Evolutionary conservation across 441 rosid species (phyloP).

Genomic region (Dalechampia spathulata): DNA sequence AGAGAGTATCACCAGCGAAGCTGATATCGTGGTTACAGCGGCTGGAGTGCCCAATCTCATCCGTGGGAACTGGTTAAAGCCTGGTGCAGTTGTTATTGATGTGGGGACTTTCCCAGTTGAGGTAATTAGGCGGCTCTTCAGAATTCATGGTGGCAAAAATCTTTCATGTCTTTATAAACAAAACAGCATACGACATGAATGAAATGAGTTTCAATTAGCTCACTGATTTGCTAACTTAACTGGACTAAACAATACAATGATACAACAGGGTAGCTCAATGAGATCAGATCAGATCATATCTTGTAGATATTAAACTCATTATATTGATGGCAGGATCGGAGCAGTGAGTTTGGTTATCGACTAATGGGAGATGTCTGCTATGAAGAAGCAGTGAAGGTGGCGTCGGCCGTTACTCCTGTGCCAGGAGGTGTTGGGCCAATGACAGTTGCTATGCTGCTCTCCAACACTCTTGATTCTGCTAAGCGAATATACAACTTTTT

Average conservation of each 20-base stretch:
- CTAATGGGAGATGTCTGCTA: conserved; percentile 86
- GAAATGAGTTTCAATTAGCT: no score
- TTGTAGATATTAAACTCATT: background rate
- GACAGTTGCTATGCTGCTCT: conserved; percentile 86
- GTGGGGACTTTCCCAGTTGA: conserved; percentile 78
- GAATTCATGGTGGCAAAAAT: background rate
- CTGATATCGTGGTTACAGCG: conserved; percentile 74
- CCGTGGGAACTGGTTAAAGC: conserved; percentile 76
- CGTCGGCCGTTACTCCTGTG: conserved; percentile 77
- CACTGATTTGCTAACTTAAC: no score
- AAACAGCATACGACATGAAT: no score
- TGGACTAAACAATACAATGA: no score
- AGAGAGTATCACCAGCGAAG: conserved; percentile 53
- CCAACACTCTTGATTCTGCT: conserved; percentile 77
- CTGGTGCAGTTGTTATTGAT: conserved; percentile 76
- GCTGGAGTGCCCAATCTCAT: conserved; percentile 77
- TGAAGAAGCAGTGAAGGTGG: conserved; percentile 68
- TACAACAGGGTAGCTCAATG: no score
- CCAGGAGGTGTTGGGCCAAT: conserved; percentile 96
- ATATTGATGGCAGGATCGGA: conserved; percentile 47
- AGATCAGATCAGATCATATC: background rate
- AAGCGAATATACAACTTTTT: conserved; percentile 34
- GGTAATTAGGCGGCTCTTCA: conserved; percentile 25
- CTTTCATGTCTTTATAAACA: no score
- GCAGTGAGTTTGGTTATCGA: conserved; percentile 58